Base-by-base conservation (phyloP, 306 rosid species). In the Quercus cerris region DNA sequence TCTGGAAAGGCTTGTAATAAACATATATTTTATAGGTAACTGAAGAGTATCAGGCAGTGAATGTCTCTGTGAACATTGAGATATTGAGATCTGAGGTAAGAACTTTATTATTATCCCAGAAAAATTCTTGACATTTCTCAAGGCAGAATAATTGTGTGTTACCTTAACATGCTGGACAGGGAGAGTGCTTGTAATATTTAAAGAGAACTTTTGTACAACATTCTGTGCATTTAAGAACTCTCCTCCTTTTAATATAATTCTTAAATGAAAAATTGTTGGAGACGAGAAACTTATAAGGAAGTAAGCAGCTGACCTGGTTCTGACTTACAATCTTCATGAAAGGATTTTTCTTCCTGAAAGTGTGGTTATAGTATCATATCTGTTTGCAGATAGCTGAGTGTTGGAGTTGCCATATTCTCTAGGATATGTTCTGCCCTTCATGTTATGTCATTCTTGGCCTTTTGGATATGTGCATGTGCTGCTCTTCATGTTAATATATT, bases 11-110 rank as follows among this genome's bases (percentile, higher is more conserved):
- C 78, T 81, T 77, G 85, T 67, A 84, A 78, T 76, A 74, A 57
- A 73, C 67, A 52, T 83, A 75, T 84, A 5, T 84, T 86, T 87
- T 89, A 81, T 83, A 95, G 99, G 99, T 91, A 59, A 89, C 97
- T 78, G 94, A 91, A 82, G 99, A 93, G 84, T 95, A 91, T 88
- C 98, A 87, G 85, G 95, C 99, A 12, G 99, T 95, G 78, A 95
- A 95, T 19, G 98, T 95, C 87, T 95, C 98, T 72, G 97, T 95
- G 73, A 93, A 91, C 79, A 56, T 85, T 74, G 92, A 89, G 76
- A 55, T 88, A 80, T 82, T 84, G 87, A 89, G 94, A 86, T 84
- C 90, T 59, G 98, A 88, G 90, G 92, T 90, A 72, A 84, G 88
- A 72, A 62, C 70, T 81, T 61, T 70, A 58, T 76, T 83, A 54